These are phyloP conservation scores for Candida ulmi DNA, from an alignment of 805 yeast species.

Conservation along the genomic window DNA sequence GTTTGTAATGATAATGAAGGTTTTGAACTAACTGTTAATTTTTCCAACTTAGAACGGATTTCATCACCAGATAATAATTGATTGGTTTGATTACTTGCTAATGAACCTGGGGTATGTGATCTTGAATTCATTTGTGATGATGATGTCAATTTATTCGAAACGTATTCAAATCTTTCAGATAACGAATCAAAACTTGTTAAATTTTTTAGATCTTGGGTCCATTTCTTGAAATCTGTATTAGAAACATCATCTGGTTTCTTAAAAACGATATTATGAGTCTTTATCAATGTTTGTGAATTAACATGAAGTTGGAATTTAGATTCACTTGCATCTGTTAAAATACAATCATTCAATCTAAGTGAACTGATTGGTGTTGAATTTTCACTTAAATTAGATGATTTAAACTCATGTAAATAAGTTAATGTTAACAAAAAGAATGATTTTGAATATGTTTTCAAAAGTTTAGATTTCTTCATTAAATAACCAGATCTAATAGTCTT, in stretches of 20 bases:
- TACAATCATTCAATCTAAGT: conserved; percentile 68
- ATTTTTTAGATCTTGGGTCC: conserved; percentile 60
- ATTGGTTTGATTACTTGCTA: too few relatives aligned
- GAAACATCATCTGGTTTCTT: conserved; percentile 59
- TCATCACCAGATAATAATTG: not conserved
- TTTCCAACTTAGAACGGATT: not conserved
- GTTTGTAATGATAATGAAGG: not conserved
- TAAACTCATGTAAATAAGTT: conserved; percentile 83
- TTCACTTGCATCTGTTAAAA: conserved; percentile 74
- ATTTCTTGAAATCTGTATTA: conserved; percentile 70
- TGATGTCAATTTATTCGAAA: conserved; percentile 3
- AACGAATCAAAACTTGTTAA: conserved; percentile 37
- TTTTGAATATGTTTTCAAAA: conserved; percentile 75
- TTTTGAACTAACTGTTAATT: not conserved
- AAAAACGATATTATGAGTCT: conserved; percentile 88
- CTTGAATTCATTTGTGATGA: conserved; percentile 14
- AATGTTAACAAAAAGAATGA: conserved; percentile 90
- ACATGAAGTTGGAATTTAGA: conserved; percentile 47
- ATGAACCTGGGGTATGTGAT: conserved; percentile 21
- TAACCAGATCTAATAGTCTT: conserved; percentile 67
- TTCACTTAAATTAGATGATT: conserved; percentile 68
- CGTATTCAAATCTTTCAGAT: conserved; percentile 14
- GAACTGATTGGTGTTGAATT: conserved; percentile 81
- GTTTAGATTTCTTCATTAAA: conserved; percentile 84
- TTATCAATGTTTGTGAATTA: conserved; percentile 60